These are phyloP conservation scores for Mycena maculata DNA, from an alignment of 768 basidiomycete genomes.

Conservation along the genomic window DNA sequence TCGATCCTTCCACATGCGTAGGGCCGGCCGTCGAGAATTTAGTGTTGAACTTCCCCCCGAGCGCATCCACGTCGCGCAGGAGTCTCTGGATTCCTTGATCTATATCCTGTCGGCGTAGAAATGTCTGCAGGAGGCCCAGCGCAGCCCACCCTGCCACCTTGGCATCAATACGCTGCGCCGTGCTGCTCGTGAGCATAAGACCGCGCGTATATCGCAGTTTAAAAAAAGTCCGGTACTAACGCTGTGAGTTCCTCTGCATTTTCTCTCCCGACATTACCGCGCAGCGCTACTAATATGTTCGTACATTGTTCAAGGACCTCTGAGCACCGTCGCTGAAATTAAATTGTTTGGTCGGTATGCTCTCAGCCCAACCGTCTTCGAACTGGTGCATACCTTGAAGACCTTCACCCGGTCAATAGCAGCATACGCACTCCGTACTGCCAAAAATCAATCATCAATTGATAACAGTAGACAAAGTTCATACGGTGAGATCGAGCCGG, in stretches of 20 bases:
- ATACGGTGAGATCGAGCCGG: slow-evolving; percentile 12
- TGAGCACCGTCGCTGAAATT: slow-evolving; percentile 7
- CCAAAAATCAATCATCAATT: neutral
- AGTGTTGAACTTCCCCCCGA: slow-evolving; percentile 52
- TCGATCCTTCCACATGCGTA: neutral
- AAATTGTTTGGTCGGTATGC: neutral
- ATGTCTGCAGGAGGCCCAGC: slow-evolving; percentile 49
- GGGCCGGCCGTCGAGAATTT: neutral
- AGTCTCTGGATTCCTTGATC: slow-evolving; percentile 53
- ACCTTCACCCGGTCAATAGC: neutral
- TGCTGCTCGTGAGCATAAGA: slow-evolving; percentile 33
- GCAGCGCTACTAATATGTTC: slow-evolving; percentile 5
- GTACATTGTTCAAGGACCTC: slow-evolving; percentile 9
- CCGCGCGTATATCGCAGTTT: neutral
- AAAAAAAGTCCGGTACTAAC: neutral
- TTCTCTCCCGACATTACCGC: neutral
- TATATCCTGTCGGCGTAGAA: slow-evolving; percentile 53
- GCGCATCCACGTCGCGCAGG: slow-evolving; percentile 51
- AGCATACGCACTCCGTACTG: slow-evolving; percentile 1
- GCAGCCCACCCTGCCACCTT: slow-evolving; percentile 52
- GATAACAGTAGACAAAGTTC: neutral
- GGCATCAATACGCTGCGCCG: slow-evolving; percentile 43
- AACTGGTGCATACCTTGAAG: neutral
- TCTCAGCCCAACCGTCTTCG: neutral
- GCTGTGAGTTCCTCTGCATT: neutral